Base-by-base conservation (phyloP, 2,329 filamentous ascomycete genomes). In the Botryotinia convoluta region DNA sequence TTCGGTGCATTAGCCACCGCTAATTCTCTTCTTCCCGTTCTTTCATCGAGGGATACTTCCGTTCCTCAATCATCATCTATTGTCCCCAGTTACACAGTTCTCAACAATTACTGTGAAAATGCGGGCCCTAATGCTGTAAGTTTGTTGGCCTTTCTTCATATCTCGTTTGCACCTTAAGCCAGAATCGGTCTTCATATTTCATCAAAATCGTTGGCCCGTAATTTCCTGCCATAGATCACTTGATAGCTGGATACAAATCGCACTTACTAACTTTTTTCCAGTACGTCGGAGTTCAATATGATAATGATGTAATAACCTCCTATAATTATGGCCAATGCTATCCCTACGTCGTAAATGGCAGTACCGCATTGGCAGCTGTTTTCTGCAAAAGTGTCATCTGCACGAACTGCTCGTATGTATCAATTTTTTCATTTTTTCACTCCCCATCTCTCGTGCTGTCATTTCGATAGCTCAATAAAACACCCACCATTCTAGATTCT, bases 341-440 rank as follows among this genome's bases (percentile, higher is more conserved):
- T 39, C 44, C 59, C 7, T 71, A 64, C 32, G 62, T 26, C 1
- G 22, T 63, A n/a, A 51, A 71, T 37, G 54, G 54, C 29, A 71
- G 69, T 32, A 22, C 54, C 26, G 59, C 44, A 37, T 29, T 37
- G 26, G 32, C 26, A n/a, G 69, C 42, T 3, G 69, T 64, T 10
- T 71, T 48, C 35, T 71, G 59, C 44, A 39, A 71, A 29, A 64
- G n/a, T 64, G 57, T 61, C 18, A 42, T 37, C n/a, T 71, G 59
- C n/a, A 29, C 10, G 2, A 64, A 63, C 29, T 71, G 42, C 57
- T 14, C 18, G 69, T 64, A 51, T 39, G 69, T 71, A 10, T 63
- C 3, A 22, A 12, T 6, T 18, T 12, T 16, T 37, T 35, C 14
- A 26, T 37, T 59, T 32, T 32, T 29, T 37, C 32, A 1, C 22